These are phyloP conservation scores for Eleusine indica DNA, from an alignment of 176 grass and related monocot species.

Conservation along the genomic window DNA sequence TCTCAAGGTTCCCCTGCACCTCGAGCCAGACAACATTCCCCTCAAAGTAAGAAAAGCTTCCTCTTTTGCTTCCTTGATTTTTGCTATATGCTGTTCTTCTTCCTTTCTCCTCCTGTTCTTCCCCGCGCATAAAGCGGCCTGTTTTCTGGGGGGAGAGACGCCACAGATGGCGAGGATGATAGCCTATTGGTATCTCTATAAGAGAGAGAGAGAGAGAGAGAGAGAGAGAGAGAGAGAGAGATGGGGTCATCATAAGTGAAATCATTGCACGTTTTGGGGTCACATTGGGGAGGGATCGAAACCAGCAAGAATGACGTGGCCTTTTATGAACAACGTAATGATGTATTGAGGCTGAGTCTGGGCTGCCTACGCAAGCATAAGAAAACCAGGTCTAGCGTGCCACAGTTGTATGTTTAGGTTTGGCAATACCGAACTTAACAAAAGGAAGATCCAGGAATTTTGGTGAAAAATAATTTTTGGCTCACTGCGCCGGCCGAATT, in stretches of 20 bases:
- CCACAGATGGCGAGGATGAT: slow-evolving; percentile 15
- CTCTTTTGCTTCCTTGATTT: slow-evolving; percentile 21
- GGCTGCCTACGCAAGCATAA: neutral
- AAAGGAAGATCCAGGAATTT: neutral
- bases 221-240: neutral
- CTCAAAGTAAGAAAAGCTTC: slow-evolving; percentile 46
- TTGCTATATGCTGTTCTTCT: neutral
- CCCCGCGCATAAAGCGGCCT: slow-evolving; percentile 19
- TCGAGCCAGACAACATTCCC: slow-evolving; percentile 73
- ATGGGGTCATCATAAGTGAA: slow-evolving; percentile 34
- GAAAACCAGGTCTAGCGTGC: neutral
- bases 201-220: neutral
- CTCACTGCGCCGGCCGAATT: neutral
- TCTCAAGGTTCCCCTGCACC: slow-evolving; percentile 26
- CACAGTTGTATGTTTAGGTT: slow-evolving; percentile 25
- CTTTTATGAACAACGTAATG: slow-evolving; percentile 16
- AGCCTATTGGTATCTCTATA: slow-evolving; percentile 42
- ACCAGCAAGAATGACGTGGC: slow-evolving; percentile 33
- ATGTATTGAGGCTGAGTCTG: neutral
- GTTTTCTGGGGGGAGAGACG: slow-evolving; percentile 14
- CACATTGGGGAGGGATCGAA: slow-evolving; percentile 5
- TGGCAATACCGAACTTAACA: slow-evolving; percentile 4
- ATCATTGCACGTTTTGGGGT: slow-evolving; percentile 32
- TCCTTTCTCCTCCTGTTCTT: neutral
- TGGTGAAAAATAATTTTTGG: slow-evolving; percentile 25